These are phyloP conservation scores for Pythium rishiriense DNA, from an alignment of 352 stramenopile species.

Conservation along the genomic window DNA sequence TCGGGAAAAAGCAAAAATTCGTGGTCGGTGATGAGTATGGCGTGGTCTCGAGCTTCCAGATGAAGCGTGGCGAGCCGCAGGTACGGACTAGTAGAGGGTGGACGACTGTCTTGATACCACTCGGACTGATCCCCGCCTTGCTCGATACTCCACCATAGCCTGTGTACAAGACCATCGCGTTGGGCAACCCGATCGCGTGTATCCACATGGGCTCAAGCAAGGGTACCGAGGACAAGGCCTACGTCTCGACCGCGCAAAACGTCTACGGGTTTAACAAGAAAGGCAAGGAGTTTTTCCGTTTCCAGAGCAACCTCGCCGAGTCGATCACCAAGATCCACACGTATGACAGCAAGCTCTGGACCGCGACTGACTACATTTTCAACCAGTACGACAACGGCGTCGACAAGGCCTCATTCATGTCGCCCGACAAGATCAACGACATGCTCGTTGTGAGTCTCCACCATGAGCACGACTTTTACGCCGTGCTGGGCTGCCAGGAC, in stretches of 20 bases:
- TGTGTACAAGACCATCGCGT: constrained; percentile 67
- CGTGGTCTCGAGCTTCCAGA: constrained; percentile 78
- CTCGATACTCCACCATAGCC: constrained; percentile 30
- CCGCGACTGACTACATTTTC: constrained; percentile 75
- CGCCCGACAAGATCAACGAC: constrained; percentile 80
- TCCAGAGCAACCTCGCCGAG: constrained; percentile 85
- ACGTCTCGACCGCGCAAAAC: constrained; percentile 65
- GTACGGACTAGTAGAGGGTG: no score
- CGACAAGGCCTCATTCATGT: constrained; percentile 80
- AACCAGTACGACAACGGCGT: constrained; percentile 82
- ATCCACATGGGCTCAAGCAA: constrained; percentile 74
- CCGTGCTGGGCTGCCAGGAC: constrained; percentile 74
- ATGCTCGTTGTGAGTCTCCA: constrained; percentile 56
- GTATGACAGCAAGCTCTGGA: constrained; percentile 74
- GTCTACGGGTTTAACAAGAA: constrained; percentile 84
- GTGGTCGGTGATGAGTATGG: constrained; percentile 85
- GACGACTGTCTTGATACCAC: not conserved
- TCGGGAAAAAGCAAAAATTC: constrained; percentile 73
- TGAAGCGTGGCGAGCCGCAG: constrained; percentile 81
- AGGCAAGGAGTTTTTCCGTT: constrained; percentile 86
- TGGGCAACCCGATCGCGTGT: constrained; percentile 59
- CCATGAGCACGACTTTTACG: constrained; percentile 65
- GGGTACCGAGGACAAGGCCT: constrained; percentile 71
- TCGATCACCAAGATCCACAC: constrained; percentile 71
- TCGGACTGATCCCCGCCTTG: no score